phyloP scores from a whole-genome alignment of 2,329 filamentous ascomycete genomes.

The Fusarium citri region DNA sequence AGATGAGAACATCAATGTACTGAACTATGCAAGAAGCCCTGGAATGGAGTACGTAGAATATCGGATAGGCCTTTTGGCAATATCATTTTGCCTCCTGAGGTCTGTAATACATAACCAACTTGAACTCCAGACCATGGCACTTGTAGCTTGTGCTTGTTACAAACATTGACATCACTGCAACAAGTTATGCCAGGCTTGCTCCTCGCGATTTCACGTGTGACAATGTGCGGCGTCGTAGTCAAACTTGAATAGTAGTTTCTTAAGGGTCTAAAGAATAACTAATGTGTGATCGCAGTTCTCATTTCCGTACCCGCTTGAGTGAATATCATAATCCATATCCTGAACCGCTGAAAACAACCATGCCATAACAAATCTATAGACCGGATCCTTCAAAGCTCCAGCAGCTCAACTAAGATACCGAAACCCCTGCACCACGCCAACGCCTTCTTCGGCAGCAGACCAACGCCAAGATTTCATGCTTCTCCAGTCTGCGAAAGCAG shows the following conservation, averaged over 20 bases:
- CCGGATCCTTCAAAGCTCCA: conserved; percentile 28
- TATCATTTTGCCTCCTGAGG: conserved; percentile 6
- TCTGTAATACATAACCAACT: conserved; percentile 19
- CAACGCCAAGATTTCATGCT: conserved; percentile 36
- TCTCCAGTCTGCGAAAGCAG: conserved; percentile 29
- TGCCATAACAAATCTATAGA: conserved; percentile 44
- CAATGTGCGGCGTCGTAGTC: background rate
- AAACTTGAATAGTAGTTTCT: conserved; percentile 2
- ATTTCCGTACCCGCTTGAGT: conserved; percentile 31
- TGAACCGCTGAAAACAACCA: conserved; percentile 35
- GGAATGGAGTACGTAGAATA: conserved; percentile 25
- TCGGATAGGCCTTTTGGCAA: conserved; percentile 37
- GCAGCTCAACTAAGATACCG: conserved; percentile 21
- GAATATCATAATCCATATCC: conserved; percentile 39
- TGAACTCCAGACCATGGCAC: background rate
- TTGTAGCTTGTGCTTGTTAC: background rate
- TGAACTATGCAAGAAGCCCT: conserved; percentile 10
- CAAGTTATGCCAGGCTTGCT: background rate
- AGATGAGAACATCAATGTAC: conserved; percentile 21
- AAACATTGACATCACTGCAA: background rate
- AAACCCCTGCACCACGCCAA: conserved; percentile 37
- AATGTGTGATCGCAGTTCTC: conserved; percentile 11
- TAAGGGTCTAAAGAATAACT: background rate
- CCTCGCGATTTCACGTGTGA: background rate
- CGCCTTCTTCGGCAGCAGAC: conserved; percentile 33